Evolutionary conservation across 495 filamentous ascomycete genomes (phyloP).

Genomic region (Tetracladium setigerum): DNA sequence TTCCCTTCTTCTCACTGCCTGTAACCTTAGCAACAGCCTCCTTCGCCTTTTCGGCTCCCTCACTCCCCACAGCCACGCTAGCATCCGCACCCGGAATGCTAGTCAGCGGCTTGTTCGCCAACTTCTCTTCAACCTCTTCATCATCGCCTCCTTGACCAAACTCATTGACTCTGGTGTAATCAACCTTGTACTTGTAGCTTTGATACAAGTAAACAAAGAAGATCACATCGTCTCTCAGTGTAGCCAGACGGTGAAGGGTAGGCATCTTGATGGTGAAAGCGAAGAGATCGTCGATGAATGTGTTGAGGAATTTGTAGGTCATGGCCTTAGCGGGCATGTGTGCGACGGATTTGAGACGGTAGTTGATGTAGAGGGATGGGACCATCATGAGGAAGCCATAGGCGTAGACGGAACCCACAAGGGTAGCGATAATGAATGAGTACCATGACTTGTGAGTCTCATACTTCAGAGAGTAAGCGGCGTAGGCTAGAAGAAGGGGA

Average conservation of each 20-base stretch:
- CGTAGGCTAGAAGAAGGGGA: conserved; percentile 82
- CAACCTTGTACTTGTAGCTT: conserved; percentile 83
- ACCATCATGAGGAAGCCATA: conserved; percentile 99
- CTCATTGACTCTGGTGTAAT: conserved; percentile 90
- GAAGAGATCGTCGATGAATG: conserved; percentile 69
- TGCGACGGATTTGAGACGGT: conserved; percentile 89
- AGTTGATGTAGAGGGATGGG: conserved; percentile 95
- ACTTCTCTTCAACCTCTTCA: conserved; percentile 50
- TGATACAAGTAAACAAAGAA: conserved; percentile 99
- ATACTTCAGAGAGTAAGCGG: conserved; percentile 82
- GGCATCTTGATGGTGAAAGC: conserved; percentile 99
- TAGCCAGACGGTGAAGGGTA: conserved; percentile 87
- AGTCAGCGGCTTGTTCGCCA: conserved; percentile 30
- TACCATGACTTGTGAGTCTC: conserved; percentile 99
- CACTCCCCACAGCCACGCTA: conserved; percentile 26
- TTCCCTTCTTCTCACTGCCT: conserved; percentile 29
- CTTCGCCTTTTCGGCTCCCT: conserved; percentile 19
- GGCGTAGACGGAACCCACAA: conserved; percentile 93
- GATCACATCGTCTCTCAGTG: conserved; percentile 90
- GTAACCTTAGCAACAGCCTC: conserved; percentile 17
- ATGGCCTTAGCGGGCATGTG: conserved; percentile 96
- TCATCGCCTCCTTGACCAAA: conserved; percentile 96
- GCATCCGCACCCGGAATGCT: conserved; percentile 23
- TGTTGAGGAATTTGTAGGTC: conserved; percentile 94
- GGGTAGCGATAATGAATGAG: conserved; percentile 78